Evolutionary conservation across 345 rosid species (phyloP).

Genomic region (Eucalyptus curtisii): DNA sequence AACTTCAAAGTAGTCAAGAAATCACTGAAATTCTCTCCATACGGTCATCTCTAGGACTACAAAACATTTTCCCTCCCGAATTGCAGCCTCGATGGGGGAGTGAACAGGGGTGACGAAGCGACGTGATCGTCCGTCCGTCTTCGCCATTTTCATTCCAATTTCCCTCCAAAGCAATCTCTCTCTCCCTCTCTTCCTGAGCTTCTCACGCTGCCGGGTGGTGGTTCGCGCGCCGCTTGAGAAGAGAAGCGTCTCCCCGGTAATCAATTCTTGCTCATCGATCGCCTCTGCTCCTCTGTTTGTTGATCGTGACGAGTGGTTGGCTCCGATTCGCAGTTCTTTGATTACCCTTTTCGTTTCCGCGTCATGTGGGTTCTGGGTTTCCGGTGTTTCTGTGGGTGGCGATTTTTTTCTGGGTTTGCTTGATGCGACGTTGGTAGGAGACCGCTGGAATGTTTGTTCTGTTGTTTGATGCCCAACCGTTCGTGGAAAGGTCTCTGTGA

Average conservation of each 20-base stretch:
- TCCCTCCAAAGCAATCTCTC: not conserved
- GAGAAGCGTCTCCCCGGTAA: not conserved
- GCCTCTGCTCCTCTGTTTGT: not conserved
- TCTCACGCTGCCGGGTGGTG: not conserved
- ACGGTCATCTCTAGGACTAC: not conserved
- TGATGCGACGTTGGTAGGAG: not conserved
- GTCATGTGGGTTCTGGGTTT: not conserved
- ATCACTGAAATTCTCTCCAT: not conserved
- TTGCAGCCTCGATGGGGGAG: not conserved
- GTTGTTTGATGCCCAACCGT: not conserved
- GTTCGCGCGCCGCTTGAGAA: not conserved
- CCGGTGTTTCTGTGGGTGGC: not conserved
- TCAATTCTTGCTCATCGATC: not conserved
- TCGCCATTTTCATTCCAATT: not conserved
- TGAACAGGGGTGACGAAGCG: not conserved
- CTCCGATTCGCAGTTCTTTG: not conserved
- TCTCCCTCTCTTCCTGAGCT: not conserved
- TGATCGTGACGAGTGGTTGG: not conserved
- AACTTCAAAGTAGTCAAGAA: not conserved
- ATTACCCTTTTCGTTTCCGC: not conserved
- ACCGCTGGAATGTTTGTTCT: not conserved
- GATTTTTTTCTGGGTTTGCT: not conserved
- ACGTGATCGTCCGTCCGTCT: not conserved
- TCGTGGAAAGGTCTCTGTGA: not conserved
- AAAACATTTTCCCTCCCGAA: not conserved